These are phyloP conservation scores for Gomphus bonarii DNA, from an alignment of 1,284 basidiomycete genomes.

Conservation along the genomic window DNA sequence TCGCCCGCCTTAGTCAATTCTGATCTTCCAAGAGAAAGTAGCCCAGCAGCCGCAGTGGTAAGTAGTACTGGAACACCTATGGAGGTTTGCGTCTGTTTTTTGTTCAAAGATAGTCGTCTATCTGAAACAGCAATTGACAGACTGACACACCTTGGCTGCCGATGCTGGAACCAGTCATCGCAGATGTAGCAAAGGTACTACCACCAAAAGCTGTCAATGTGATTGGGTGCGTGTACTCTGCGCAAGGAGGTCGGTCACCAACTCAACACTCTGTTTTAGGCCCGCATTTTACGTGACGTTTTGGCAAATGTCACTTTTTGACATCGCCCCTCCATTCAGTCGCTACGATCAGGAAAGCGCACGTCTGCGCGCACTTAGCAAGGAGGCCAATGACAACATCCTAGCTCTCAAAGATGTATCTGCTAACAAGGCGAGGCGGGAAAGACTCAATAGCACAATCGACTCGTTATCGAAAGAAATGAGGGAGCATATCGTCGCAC, in stretches of 20 bases:
- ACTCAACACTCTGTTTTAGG: slow-evolving; percentile 29
- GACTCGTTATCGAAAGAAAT: slow-evolving; percentile 53
- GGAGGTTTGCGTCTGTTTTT: slow-evolving; percentile 25
- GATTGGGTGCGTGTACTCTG: slow-evolving; percentile 49
- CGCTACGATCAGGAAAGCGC: slow-evolving; percentile 63
- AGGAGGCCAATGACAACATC: slow-evolving; percentile 13
- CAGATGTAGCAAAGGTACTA: slow-evolving; percentile 57
- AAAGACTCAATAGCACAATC: slow-evolving; percentile 49
- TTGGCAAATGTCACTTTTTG: slow-evolving; percentile 89
- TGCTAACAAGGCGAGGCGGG: slow-evolving; percentile 48
- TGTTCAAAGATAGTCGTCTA: not conserved
- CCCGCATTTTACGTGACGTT: slow-evolving; percentile 88
- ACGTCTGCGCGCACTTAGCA: slow-evolving; percentile 43
- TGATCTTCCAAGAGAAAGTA: slow-evolving; percentile 18
- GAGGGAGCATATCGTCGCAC: slow-evolving; percentile 65
- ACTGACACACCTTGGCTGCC: slow-evolving; percentile 58
- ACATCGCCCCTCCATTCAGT: slow-evolving; percentile 62
- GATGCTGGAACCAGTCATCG: slow-evolving; percentile 56
- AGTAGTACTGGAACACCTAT: slow-evolving; percentile 11
- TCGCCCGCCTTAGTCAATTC: slow-evolving; percentile 25
- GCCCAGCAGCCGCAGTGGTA: not conserved
- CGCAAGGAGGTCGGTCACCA: slow-evolving; percentile 8
- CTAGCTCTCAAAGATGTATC: slow-evolving; percentile 13
- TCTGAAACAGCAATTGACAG: slow-evolving; percentile 25
- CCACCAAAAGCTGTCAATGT: slow-evolving; percentile 52